Base-by-base conservation (phyloP, 768 basidiomycete genomes). In the Saitozyma podzolica region DNA sequence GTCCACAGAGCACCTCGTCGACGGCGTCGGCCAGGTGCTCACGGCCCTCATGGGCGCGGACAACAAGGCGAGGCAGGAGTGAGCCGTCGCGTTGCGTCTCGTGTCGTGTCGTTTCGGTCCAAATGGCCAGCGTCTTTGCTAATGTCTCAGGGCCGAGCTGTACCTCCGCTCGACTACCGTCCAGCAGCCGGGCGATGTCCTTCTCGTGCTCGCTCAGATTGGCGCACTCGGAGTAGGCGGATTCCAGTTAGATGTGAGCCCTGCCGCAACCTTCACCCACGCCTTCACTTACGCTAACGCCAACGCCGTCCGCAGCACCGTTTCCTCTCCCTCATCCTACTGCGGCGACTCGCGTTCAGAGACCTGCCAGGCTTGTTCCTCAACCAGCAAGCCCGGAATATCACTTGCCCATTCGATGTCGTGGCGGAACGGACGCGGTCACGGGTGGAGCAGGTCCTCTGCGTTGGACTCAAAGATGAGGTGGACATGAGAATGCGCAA, bases 1-100 rank as follows among this genome's bases (percentile, higher is more conserved):
- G 74, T 76, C 74, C n/a, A 76, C 74, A 9, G 74, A 76, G 54
- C 66, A 76, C 47, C 64, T 76, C 13, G 37, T 73, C 48, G 66
- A 66, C 9, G 68, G 72, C 29, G 53, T 76, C 9, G 72, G 69
- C 0, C 40, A 40, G 14, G 56, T 76, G 8, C 63, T 76, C 40
- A 66, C 70, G 19, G 74, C 72, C 39, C 50, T 76, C 45, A 69
- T 73, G 64, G 70, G 64, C 13, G 40, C 61, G 9, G 70, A 60
- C 1, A 66, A 71, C 49, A 62, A 58, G 40, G 62, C 62, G 0
- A 42, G 72, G 14, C 61, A 64, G 58, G 63, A 64, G 74, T 73
- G 45, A 61, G 72, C 59, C 13, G 6, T 19, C 1, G 39, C n/a
- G 43, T 45, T 16, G 9, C 9, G 16, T 45, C 43, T 45, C 43